Evolutionary conservation across 805 yeast species (phyloP), one percentile per base, ranked within the genome.

Genomic region (Saccharomycodes ludwigii): DNA sequence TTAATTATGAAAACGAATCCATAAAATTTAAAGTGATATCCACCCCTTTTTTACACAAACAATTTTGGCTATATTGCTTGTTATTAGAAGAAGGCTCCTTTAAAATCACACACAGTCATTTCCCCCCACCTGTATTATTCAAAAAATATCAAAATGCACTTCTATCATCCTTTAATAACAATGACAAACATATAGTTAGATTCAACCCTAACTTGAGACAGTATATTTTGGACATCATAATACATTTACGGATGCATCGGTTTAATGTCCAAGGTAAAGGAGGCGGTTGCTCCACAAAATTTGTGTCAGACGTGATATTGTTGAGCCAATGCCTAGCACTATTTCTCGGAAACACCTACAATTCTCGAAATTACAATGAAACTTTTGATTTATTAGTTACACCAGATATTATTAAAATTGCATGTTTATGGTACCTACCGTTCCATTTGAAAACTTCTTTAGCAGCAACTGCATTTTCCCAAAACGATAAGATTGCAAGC

Each of bases 211-310:
- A 68, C 28, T 52, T 73, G n/a, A 50, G 51, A 23, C 56, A 74
- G 7, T 76, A 75, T 41, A 64, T 73, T 40, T 66, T 72, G 36
- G 82, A 76, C 46, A 59, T 76, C 5, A 55, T 71, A 22, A 59
- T 75, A 3, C 73, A 65, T 44, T 37, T 70, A 6, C 55, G 84
- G 32, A 60, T 67, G 45, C 78, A 75, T 42, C 46, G 81, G 30
- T 59, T 73, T 40, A 64, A 71, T 10, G 48, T 56, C 21, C 48
- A 43, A 23, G 46, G 47, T 9, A 48, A 44, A 31, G 56, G 51
- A 3, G 66, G 68, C 2, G 83, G 83, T 0, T 52, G 71, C 1
- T 61, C 70, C 6, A 67, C 77, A 0, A 51, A 48, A 27, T 56
- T 73, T 1, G 43, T 65, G n/a, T 43, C 52, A 7, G 73, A 71